Evolutionary conservation across 2,329 filamentous ascomycete genomes (phyloP), one percentile per base, ranked within the genome.

Genomic region (Stromatinia cepivora): DNA sequence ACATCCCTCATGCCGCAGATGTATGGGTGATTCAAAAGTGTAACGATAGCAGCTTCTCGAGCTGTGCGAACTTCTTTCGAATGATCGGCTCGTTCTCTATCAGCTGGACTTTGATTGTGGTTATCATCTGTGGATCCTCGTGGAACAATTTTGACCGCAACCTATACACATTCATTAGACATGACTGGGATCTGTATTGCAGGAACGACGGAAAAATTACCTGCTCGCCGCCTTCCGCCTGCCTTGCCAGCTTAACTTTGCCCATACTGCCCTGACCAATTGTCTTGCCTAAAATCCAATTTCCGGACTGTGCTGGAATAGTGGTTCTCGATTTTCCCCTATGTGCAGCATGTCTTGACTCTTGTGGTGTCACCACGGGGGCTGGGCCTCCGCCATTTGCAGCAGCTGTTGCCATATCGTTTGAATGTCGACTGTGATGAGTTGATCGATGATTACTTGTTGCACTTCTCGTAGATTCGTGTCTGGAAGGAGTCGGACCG

Each of bases 221-320:
- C 88, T 97, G 92, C 83, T 98, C 95, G 75, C 91, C 92, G 28
- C 92, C 92, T 76, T 97, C 94, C 75, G 91, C 86, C 80, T 96
- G 96, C 76, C 92, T 92, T 34, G 95, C 95, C 74, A 99, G 84
- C 82, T 98, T 98, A 72, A 99, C 95, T 81, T 98, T 98, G 73
- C 95, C 95, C 95, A 99, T 99, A 80, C 94, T 98, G 64, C 95
- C 95, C 66, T 94, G 93, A 71, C 95, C 95, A 76, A 99, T 95
- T 4, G 95, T 98, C 84, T 98, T 98, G 70, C 94, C 94, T 66
- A 99, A 84, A 69, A 93, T 89, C 93, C 94, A 99, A 83, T 94
- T 93, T 70, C 95, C 95, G 17, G 94, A 93, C 59, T 91, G 89
- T 4, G 94, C 93, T 65, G 92, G 92, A 78, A 99, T 97, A 53